Conservation (phyloP, 176 grass and related monocot species). For the Panicum miliaceum region DNA sequence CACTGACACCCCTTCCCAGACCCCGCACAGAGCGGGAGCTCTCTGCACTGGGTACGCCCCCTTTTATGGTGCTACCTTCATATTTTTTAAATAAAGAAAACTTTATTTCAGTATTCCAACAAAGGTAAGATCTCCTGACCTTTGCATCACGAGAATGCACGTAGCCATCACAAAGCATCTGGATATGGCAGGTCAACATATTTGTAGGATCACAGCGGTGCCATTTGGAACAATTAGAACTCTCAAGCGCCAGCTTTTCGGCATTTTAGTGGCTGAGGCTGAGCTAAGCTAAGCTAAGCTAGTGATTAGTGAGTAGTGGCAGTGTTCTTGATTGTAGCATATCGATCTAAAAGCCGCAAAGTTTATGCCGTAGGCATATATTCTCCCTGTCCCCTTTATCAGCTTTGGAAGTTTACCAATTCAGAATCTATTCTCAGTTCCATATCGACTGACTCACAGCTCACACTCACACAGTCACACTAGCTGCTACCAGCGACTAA, state of each 20-base stretch:
- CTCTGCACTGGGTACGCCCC: too few species aligned
- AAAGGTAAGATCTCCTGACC: neutral
- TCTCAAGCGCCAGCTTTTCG: too few species aligned
- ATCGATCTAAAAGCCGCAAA: conserved; percentile 21
- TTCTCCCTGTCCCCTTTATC: conserved; percentile 44
- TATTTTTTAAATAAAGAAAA: too few species aligned
- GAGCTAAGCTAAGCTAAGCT: neutral
- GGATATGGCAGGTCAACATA: neutral
- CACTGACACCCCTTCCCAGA: too few species aligned
- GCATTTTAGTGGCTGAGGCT: too few species aligned
- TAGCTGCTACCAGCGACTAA: neutral
- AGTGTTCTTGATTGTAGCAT: neutral
- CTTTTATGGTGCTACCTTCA: too few species aligned
- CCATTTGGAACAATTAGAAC: too few species aligned
- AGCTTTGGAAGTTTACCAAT: conserved; percentile 44
- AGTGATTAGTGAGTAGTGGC: neutral
- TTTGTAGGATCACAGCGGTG: too few species aligned
- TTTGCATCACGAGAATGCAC: neutral
- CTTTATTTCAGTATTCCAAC: neutral
- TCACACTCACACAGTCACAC: neutral
- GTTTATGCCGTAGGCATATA: conserved; percentile 37
- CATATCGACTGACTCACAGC: neutral
- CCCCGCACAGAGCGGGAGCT: too few species aligned
- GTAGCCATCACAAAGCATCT: neutral
- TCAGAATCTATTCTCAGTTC: conserved; percentile 44